phyloP scores from a whole-genome alignment of 345 rosid genomes.

The Rhodamnia argentea region DNA sequence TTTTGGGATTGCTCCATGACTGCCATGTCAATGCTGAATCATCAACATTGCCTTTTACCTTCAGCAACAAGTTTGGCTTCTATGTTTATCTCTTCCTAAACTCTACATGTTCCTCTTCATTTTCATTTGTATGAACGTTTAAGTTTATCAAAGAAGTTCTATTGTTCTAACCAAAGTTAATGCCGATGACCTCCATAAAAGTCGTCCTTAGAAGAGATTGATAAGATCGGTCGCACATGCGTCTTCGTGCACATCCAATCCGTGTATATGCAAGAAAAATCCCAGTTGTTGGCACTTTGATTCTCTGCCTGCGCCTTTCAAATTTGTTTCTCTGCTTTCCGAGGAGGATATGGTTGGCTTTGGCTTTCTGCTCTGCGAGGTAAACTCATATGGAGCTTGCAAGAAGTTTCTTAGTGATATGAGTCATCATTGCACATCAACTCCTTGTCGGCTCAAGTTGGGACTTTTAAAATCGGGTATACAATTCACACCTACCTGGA shows the following conservation, averaged over 20 bases:
- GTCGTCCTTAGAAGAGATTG: too few relatives aligned
- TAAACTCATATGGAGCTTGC: background rate
- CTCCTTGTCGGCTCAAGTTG: background rate
- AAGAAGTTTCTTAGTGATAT: background rate
- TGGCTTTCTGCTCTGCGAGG: background rate
- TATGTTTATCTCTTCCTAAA: too few relatives aligned
- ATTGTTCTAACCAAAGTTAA: background rate
- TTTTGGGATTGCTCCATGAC: too few relatives aligned
- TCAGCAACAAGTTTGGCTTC: too few relatives aligned
- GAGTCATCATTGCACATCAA: background rate
- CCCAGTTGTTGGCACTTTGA: background rate
- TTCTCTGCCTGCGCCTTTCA: background rate
- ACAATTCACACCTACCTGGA: too few relatives aligned
- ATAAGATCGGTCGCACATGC: too few relatives aligned
- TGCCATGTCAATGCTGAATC: too few relatives aligned
- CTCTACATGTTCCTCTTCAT: too few relatives aligned
- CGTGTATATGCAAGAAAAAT: too few relatives aligned
- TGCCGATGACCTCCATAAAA: background rate
- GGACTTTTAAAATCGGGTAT: background rate
- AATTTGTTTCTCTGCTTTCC: background rate
- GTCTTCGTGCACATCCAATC: too few relatives aligned
- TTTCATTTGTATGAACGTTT: too few relatives aligned
- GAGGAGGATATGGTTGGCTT: background rate
- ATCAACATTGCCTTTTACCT: too few relatives aligned
- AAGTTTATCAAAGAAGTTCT: background rate